phyloP scores from a whole-genome alignment of 2,329 filamentous ascomycete species.

The Truncatella angustata region DNA sequence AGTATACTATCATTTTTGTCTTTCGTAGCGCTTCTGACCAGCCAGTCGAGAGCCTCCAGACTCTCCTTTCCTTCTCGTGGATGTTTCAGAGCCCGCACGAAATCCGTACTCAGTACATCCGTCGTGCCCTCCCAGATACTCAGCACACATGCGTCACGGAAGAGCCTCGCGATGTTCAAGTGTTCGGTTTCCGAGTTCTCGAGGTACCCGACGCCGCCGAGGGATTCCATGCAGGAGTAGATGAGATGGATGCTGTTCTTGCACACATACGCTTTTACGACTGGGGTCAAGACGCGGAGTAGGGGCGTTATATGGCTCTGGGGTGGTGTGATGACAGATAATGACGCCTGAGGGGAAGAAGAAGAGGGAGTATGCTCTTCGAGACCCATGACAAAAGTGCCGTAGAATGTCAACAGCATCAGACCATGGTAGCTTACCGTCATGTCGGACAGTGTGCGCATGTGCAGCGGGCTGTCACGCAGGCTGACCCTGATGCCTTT shows the following conservation, averaged over 20 bases:
- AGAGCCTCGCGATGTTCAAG: slow-evolving; percentile 64
- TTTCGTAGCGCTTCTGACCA: slow-evolving; percentile 30
- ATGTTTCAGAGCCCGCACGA: slow-evolving; percentile 47
- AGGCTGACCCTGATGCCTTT: slow-evolving; percentile 32
- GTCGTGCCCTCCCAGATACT: slow-evolving; percentile 69
- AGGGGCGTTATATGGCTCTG: slow-evolving; percentile 29
- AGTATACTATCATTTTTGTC: slow-evolving; percentile 25
- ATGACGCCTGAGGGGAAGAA: neutral
- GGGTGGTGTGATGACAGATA: slow-evolving; percentile 9
- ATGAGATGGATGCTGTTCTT: slow-evolving; percentile 48
- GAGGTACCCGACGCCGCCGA: slow-evolving; percentile 67
- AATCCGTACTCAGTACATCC: slow-evolving; percentile 61
- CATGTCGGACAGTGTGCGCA: slow-evolving; percentile 43
- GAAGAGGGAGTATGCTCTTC: slow-evolving; percentile 13
- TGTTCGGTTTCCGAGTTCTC: slow-evolving; percentile 60
- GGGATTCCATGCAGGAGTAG: slow-evolving; percentile 59
- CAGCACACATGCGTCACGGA: slow-evolving; percentile 62
- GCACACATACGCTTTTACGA: slow-evolving; percentile 59
- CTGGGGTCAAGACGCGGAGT: slow-evolving; percentile 56
- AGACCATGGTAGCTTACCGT: slow-evolving; percentile 42
- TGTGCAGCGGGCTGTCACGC: slow-evolving; percentile 40
- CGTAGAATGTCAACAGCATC: slow-evolving; percentile 23
- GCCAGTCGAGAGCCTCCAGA: slow-evolving; percentile 40
- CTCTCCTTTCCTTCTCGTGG: slow-evolving; percentile 33
- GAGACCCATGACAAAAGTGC: slow-evolving; percentile 42